Evolutionary conservation across 768 basidiomycete species (phyloP).

Genomic region (Mrakia blollopis): DNA sequence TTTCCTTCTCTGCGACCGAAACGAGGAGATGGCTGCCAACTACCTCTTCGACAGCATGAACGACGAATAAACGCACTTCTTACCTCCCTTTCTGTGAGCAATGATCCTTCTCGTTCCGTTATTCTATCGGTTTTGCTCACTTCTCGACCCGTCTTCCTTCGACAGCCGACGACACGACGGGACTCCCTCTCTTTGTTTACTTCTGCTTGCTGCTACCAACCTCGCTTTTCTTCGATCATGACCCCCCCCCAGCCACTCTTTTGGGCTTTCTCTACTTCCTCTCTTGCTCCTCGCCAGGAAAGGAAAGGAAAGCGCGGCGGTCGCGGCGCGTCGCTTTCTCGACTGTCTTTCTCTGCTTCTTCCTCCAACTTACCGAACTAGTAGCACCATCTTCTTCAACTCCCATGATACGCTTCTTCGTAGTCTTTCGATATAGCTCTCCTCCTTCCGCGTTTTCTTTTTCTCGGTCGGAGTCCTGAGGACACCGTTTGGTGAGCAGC

Average conservation of each 20-base stretch:
- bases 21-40: constrained; percentile 84
- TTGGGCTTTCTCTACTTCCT: background rate
- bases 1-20: constrained; percentile 80
- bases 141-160: background rate
- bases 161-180: too few species aligned
- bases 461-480: too few species aligned
- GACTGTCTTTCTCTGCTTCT: too few species aligned
- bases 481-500: too few species aligned
- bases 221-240: background rate
- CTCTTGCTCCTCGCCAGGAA: background rate
- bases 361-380: too few species aligned
- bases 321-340: too few species aligned
- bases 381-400: too few species aligned
- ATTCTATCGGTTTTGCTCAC: background rate
- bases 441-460: too few species aligned
- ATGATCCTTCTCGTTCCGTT: background rate
- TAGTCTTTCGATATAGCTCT: too few species aligned
- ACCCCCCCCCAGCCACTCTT: background rate
- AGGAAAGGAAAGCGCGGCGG: background rate
- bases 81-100: background rate
- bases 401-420: too few species aligned
- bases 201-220: background rate
- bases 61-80: background rate
- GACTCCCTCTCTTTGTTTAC: background rate
- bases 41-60: background rate